Evolutionary conservation across 179 eudicot genomes (phyloP).

Genomic region (Carnegiea gigantea): DNA sequence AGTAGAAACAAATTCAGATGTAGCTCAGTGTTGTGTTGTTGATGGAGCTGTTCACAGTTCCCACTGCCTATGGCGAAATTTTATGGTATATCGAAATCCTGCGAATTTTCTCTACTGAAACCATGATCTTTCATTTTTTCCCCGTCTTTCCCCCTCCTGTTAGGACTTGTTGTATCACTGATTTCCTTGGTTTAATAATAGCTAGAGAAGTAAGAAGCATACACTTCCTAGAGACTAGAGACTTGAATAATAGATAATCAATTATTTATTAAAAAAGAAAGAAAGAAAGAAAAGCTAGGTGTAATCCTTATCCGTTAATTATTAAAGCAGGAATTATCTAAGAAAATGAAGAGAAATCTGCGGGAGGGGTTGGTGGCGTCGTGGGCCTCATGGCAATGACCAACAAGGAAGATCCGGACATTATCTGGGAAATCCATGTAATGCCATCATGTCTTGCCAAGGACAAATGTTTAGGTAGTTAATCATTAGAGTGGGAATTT

Average conservation of each 20-base stretch:
- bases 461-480: conserved; percentile 40
- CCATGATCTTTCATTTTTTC: background rate
- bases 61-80: background rate
- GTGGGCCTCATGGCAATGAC: conserved; percentile 18
- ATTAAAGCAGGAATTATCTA: too few relatives aligned
- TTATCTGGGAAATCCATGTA: conserved; percentile 24
- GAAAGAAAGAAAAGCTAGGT: too few relatives aligned
- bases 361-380: background rate
- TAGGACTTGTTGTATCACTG: too few relatives aligned
- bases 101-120: background rate
- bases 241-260: too few relatives aligned
- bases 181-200: too few relatives aligned
- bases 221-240: too few relatives aligned
- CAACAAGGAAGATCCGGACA: conserved; percentile 17
- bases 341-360: too few relatives aligned
- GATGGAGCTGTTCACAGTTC: background rate
- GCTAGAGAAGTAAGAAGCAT: too few relatives aligned
- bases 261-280: too few relatives aligned
- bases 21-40: background rate
- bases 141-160: background rate
- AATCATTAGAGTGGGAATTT: conserved; percentile 6
- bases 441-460: conserved; percentile 18
- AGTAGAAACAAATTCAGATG: conserved; percentile 21
- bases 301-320: too few relatives aligned
- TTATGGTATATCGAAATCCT: background rate